A percentile compares a stretch with the other conserved stretches of the same genome.
These are phyloP conservation scores for Aureobasidium sp. DNA, from an alignment of 2,329 filamentous ascomycete genomes.

Conservation along the genomic window DNA sequence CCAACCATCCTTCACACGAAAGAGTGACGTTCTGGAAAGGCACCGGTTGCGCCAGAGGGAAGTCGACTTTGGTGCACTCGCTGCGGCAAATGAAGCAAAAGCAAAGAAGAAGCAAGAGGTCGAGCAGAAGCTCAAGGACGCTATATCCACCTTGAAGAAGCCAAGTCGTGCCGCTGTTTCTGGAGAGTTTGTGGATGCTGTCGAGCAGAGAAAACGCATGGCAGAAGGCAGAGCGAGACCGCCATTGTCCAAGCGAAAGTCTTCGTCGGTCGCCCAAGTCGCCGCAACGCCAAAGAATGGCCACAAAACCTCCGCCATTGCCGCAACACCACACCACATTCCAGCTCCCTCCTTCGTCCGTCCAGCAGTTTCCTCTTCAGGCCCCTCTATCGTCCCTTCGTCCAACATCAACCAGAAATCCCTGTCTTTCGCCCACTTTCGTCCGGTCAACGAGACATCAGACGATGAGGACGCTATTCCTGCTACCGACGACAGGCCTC, in stretches of 20 bases:
- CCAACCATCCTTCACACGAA: neutral
- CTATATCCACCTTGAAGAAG: constrained; percentile 64
- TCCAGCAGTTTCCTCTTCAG: constrained; percentile 16
- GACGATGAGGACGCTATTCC: constrained; percentile 15
- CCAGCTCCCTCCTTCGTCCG: constrained; percentile 17
- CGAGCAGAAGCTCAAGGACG: constrained; percentile 62
- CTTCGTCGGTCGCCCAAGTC: constrained; percentile 26
- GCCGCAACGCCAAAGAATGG: constrained; percentile 34
- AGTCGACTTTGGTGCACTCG: constrained; percentile 46
- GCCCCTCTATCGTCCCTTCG: constrained; percentile 31
- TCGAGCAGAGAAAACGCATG: constrained; percentile 46
- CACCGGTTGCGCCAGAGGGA: constrained; percentile 38
- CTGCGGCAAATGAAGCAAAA: constrained; percentile 47
- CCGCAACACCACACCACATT: constrained; percentile 22
- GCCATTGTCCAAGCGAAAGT: constrained; percentile 21
- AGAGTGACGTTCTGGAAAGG: constrained; percentile 19
- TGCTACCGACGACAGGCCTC: neutral
- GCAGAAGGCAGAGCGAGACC: constrained; percentile 22
- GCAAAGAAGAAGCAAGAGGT: constrained; percentile 57
- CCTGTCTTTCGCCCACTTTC: constrained; percentile 15
- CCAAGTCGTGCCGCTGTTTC: constrained; percentile 65
- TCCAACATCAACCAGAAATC: constrained; percentile 28
- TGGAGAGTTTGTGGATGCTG: constrained; percentile 57
- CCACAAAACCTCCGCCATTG: constrained; percentile 24
- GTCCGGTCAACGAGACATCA: constrained; percentile 12